Base-by-base conservation (phyloP, 2,329 filamentous ascomycete genomes). In the Ilyonectria robusta region DNA sequence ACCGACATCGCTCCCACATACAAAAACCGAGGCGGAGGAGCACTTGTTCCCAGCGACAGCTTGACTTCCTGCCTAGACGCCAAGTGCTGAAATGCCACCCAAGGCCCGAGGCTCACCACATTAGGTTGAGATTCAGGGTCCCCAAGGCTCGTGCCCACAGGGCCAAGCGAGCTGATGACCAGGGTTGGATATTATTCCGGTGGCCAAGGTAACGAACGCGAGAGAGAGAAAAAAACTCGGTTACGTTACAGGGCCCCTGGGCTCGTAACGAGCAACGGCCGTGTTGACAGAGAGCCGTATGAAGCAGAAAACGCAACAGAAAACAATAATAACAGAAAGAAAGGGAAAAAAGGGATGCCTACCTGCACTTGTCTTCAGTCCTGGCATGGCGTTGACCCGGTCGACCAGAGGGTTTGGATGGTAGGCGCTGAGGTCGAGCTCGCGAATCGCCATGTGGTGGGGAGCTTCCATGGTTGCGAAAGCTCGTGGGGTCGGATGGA, bases 311-410 rank as follows among this genome's bases (percentile, higher is more conserved):
- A 40, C 55, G n/a, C 46, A 37, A 44, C 23, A 23, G 23, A 23
- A 23, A 23, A 4, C 23, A 23, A 23, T 23, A 23, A 23, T 23
- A 4, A 23, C 23, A 23, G n/a, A 19, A 17, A 59, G 44, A 59
- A 29, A 62, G 68, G 40, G 54, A 42, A 48, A 65, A 67, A 65
- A 65, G 63, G 54, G 66, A 8, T 60, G 80, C 88, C 86, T 78
- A 90, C 88, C 88, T 76, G 88, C 85, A 76, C 88, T 89, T 68
- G 87, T 88, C 76, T 86, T 88, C 60, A 90, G 80, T 35, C 84
- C 88, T 3, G 88, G 88, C 47, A 90, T 84, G 46, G 85, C 81
- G 76, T 86, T 88, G 78, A 89, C 84, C 72, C 83, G 84, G 77
- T 88, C 85, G 62, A 84, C 84, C 70, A 89, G 82, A 56, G 85